These are phyloP conservation scores for Lactifluus piperatus DNA, from an alignment of 768 basidiomycete genomes.

Conservation along the genomic window DNA sequence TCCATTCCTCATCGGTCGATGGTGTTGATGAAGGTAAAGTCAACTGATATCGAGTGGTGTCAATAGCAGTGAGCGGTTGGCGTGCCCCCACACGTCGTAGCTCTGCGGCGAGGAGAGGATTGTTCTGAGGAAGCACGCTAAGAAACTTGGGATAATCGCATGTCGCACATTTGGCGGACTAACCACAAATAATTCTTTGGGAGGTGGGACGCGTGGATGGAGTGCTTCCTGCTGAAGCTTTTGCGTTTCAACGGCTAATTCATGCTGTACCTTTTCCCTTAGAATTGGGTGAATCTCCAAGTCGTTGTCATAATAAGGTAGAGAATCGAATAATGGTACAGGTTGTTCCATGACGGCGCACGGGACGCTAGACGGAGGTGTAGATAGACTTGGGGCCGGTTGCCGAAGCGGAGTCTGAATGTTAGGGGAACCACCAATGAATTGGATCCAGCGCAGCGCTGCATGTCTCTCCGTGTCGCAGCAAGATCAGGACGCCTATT, in stretches of 20 bases:
- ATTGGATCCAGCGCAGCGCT: not conserved
- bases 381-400: not conserved
- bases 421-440: not conserved
- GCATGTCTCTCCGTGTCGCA: constrained; percentile 40
- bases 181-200: constrained; percentile 60
- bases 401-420: constrained; percentile 20
- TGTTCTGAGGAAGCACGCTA: constrained; percentile 37
- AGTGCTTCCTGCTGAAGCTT: constrained; percentile 44
- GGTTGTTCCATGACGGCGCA: not conserved
- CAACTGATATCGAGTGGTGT: constrained; percentile 64
- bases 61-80: constrained; percentile 56
- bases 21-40: constrained; percentile 55
- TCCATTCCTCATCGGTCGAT: constrained; percentile 71
- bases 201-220: constrained; percentile 65
- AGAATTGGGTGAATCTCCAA: constrained; percentile 65
- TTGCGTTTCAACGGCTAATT: constrained; percentile 59
- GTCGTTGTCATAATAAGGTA: constrained; percentile 95
- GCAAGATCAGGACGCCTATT: constrained; percentile 37
- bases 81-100: constrained; percentile 64
- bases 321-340: constrained; percentile 61
- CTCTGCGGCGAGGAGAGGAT: constrained; percentile 63
- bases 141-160: not conserved
- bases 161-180: constrained; percentile 27
- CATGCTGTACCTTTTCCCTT: constrained; percentile 66
- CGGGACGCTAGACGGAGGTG: not conserved